Conservation (phyloP, 768 basidiomycete species). For the Asterophora parasitica region DNA sequence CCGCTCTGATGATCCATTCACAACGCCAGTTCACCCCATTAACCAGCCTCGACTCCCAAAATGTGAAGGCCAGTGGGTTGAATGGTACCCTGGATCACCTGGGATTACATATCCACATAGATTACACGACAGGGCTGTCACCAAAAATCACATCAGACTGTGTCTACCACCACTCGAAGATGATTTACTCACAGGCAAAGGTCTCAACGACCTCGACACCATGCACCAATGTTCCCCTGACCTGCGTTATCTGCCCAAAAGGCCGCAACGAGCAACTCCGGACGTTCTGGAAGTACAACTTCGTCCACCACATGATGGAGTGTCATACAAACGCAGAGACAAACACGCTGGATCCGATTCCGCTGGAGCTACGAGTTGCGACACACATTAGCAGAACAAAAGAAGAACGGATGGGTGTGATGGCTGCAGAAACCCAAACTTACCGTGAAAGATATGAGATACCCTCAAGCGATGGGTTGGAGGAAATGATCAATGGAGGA, state of each 20-base stretch:
- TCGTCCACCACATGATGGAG: background rate
- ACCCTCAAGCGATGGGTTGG: too few species aligned
- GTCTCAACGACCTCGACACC: background rate
- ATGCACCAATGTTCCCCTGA: background rate
- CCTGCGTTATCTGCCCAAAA: background rate
- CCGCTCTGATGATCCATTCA: too few species aligned
- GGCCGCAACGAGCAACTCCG: background rate
- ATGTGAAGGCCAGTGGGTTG: too few species aligned
- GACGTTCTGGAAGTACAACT: background rate
- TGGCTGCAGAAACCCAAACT: too few species aligned
- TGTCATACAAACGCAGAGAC: background rate
- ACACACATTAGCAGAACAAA: background rate
- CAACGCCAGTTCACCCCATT: too few species aligned
- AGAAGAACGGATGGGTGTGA: background rate
- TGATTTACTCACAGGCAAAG: background rate
- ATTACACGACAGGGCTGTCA: too few species aligned
- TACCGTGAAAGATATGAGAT: too few species aligned
- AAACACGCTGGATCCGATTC: too few species aligned
- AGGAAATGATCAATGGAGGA: too few species aligned
- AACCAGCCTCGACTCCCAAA: too few species aligned
- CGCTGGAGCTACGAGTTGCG: background rate
- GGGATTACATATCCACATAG: too few species aligned
- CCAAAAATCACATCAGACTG: background rate
- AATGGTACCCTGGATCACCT: too few species aligned
- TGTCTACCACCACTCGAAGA: background rate